These are phyloP conservation scores for Jaminaea rosea DNA, from an alignment of 1,284 basidiomycete genomes.

Conservation along the genomic window DNA sequence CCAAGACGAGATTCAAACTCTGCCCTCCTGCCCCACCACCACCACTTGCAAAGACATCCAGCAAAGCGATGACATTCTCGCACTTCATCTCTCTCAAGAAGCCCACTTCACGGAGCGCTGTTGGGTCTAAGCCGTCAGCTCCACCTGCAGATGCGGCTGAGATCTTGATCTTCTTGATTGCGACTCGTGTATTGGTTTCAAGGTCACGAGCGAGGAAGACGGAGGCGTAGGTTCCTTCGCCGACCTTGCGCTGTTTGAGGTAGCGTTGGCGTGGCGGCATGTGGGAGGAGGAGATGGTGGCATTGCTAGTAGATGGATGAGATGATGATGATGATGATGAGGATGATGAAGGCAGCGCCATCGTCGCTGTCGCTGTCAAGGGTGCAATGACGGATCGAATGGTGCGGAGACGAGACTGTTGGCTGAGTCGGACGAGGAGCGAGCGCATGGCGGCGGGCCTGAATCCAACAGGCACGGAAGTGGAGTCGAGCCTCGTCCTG, in stretches of 20 bases:
- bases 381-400: no score
- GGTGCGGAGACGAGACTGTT: no score
- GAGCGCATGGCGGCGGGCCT: no score
- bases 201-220: conserved; percentile 60
- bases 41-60: conserved; percentile 95
- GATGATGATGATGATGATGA: no score
- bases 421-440: no score
- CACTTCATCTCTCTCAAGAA: conserved; percentile 88
- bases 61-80: conserved; percentile 88
- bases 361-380: no score
- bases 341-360: no score
- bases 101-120: conserved; percentile 94
- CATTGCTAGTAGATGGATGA: no score
- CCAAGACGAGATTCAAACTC: conserved; percentile 92
- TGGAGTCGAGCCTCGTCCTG: no score
- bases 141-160: conserved; percentile 53
- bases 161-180: conserved; percentile 80
- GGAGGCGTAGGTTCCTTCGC: conserved; percentile 94
- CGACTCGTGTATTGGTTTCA: conserved; percentile 66
- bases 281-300: not conserved
- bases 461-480: no score
- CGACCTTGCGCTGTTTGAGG: conserved; percentile 48
- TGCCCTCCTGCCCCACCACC: conserved; percentile 50
- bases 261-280: conserved; percentile 2
- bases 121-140: conserved; percentile 97